Conservation (phyloP, 139 green algal species). For the Bryopsis sp. region DNA sequence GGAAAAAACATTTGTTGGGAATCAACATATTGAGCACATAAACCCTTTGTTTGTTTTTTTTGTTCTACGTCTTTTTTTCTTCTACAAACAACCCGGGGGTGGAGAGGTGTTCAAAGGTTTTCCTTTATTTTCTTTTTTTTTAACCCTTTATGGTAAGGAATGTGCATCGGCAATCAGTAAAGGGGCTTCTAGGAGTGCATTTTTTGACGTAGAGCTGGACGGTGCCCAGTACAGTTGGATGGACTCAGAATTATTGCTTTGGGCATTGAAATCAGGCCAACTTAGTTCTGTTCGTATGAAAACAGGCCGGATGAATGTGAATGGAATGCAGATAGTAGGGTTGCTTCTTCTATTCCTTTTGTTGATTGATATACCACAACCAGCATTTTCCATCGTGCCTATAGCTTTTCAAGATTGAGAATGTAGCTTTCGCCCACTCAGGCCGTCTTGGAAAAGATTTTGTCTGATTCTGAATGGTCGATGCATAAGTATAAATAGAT, state of each 20-base stretch:
- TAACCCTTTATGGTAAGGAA: not conserved
- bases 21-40: no score
- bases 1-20: no score
- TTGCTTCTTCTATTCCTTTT: not conserved
- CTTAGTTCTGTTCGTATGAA: not conserved
- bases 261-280: constrained; percentile 17
- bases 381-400: no score
- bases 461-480: no score
- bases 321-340: constrained; percentile 7
- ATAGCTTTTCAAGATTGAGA: no score
- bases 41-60: no score
- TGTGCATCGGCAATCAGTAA: not conserved
- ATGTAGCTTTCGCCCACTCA: no score
- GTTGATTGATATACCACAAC: no score
- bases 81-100: no score
- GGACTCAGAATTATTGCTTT: not conserved
- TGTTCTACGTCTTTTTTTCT: no score
- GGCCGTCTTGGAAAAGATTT: no score
- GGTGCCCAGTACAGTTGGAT: constrained; percentile 14
- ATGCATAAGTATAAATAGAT: no score
- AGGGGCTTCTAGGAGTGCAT: not conserved
- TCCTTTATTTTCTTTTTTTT: not conserved
- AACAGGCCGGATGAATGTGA: not conserved
- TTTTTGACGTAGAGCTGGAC: constrained; percentile 19
- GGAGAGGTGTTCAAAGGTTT: not conserved